Evolutionary conservation across 2,329 filamentous ascomycete genomes (phyloP), one percentile per base, ranked within the genome.

Genomic region (Arachnopeziza araneosa): DNA sequence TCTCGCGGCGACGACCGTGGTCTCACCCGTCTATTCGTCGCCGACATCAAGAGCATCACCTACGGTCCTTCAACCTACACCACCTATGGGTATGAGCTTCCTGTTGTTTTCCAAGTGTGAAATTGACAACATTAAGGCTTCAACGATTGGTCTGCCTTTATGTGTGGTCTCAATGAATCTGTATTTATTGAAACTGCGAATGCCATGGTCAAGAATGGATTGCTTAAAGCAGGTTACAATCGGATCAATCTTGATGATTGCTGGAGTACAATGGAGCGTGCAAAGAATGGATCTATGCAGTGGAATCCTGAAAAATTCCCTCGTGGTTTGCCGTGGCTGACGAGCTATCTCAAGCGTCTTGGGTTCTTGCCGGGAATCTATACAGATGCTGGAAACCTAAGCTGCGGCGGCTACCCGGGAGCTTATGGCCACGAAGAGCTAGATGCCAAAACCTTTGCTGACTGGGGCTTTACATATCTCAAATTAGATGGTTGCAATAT

Each of bases 311-410:
- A 68, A 9, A 82, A 80, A 58, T 88, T 87, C 60, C 85, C 85
- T 0, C 73, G 78, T 23, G 85, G 85, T 0, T 83, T 89, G 61
- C 77, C 77, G 8, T 78, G 79, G 2, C 71, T 83, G 1, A 83
- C 83, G 0, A 73, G 79, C 23, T 70, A 81, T 62, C 76, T 87
- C n/a, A 85, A 88, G 62, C 72, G 66, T 2, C 67, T 84, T 63
- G 83, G 83, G 1, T 69, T 88, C 54, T 86, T 86, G 65, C 73
- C 86, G 5, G 85, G 86, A 1, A 86, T 89, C 57, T 88, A 88
- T 66, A 82, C 81, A 60, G 82, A 81, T 70, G 81, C 81, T 1
- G 68, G 67, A 19, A 63, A 61, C 9, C 52, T 58, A 10, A 66
- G 81, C 1, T 86, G 83, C 66, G 83, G 77, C 1, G 78, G 79